A percentile compares a stretch with the other conserved stretches of the same genome.
phyloP scores from a whole-genome alignment of 768 basidiomycete genomes.

The Calocybe cyanea region DNA sequence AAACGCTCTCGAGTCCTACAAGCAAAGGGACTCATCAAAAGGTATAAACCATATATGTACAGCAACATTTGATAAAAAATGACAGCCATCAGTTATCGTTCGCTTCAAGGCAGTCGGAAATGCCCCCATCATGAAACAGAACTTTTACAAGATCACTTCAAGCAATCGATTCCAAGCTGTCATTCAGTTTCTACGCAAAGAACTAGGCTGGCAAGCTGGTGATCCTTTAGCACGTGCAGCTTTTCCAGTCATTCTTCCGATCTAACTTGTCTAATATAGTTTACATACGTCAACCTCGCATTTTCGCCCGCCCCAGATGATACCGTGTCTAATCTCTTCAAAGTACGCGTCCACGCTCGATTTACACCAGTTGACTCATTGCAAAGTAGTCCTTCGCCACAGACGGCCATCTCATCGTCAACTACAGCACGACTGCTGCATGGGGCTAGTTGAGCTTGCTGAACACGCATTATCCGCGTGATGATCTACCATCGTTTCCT shows the following conservation, averaged over 20 bases:
- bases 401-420: slow-evolving; percentile 86
- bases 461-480: no score
- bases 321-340: slow-evolving; percentile 73
- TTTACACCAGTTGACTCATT: neutral
- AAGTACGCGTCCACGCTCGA: slow-evolving; percentile 34
- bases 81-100: slow-evolving; percentile 70
- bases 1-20: slow-evolving; percentile 80
- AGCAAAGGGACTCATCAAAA: slow-evolving; percentile 80
- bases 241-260: neutral
- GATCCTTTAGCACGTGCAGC: slow-evolving; percentile 71
- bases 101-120: slow-evolving; percentile 98
- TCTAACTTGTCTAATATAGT: slow-evolving; percentile 18
- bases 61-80: neutral
- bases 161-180: slow-evolving; percentile 94
- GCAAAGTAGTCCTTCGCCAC: slow-evolving; percentile 71
- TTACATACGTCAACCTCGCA: slow-evolving; percentile 50
- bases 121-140: slow-evolving; percentile 98
- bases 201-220: slow-evolving; percentile 80
- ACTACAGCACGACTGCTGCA: slow-evolving; percentile 62
- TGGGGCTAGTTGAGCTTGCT: slow-evolving; percentile 37
- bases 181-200: slow-evolving; percentile 86
- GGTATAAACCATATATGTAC: slow-evolving; percentile 39
- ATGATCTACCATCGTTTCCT: no score
- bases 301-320: slow-evolving; percentile 85
- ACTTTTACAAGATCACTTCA: slow-evolving; percentile 96